phyloP scores from a whole-genome alignment of 768 basidiomycete species.

The Kwoniella sp. region DNA sequence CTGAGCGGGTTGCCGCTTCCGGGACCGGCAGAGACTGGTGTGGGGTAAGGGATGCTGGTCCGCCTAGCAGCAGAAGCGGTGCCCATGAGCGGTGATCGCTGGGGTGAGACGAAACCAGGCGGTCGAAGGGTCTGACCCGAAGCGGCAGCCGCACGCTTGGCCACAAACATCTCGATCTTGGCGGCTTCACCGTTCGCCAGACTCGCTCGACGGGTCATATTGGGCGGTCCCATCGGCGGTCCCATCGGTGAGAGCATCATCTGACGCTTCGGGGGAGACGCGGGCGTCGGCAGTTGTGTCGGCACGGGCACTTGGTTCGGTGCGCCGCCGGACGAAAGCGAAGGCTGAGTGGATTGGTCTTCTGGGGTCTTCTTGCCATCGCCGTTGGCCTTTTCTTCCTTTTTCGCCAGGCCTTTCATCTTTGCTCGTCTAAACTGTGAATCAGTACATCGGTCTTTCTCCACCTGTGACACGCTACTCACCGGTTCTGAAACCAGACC shows the following conservation, averaged over 20 bases:
- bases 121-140: neutral
- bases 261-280: no score
- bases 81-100: slow-evolving; percentile 11
- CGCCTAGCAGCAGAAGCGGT: slow-evolving; percentile 25
- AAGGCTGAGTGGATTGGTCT: no score
- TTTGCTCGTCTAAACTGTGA: slow-evolving; percentile 30
- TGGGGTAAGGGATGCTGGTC: slow-evolving; percentile 46
- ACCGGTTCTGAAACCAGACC: slow-evolving; percentile 58
- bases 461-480: slow-evolving; percentile 4
- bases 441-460: neutral
- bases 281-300: neutral
- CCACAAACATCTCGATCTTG: slow-evolving; percentile 30
- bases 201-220: slow-evolving; percentile 31
- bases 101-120: slow-evolving; percentile 16
- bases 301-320: neutral
- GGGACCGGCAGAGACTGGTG: slow-evolving; percentile 20
- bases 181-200: slow-evolving; percentile 40
- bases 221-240: slow-evolving; percentile 17
- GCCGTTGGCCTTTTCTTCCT: slow-evolving; percentile 20
- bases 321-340: neutral
- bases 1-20: slow-evolving; percentile 9
- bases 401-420: slow-evolving; percentile 31
- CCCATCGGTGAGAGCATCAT: no score
- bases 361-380: slow-evolving; percentile 19
- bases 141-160: slow-evolving; percentile 24